Conservation (phyloP, 306 rosid genomes). For the Begonia loranthoides region DNA sequence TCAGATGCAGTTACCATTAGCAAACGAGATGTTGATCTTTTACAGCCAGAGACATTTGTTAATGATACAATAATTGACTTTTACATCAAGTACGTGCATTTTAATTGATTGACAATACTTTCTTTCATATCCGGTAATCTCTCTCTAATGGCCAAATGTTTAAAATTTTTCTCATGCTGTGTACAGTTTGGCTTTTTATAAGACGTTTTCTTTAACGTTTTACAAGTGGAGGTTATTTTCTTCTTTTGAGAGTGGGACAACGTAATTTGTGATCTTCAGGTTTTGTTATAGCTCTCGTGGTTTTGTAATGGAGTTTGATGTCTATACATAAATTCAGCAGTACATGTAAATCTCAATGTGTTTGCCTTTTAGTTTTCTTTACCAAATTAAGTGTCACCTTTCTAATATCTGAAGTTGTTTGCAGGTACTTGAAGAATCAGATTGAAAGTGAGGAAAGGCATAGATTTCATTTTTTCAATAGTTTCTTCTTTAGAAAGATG, state of each 20-base stretch:
- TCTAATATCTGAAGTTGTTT: slow-evolving; percentile 4
- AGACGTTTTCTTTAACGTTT: not conserved
- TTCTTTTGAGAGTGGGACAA: not conserved
- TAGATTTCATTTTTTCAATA: slow-evolving; percentile 80
- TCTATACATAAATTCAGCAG: not conserved
- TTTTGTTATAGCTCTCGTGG: too few relatives aligned
- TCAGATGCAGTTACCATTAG: slow-evolving; percentile 82
- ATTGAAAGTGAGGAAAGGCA: slow-evolving; percentile 52
- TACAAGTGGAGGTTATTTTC: not conserved
- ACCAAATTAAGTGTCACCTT: not conserved
- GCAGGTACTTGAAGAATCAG: slow-evolving; percentile 75
- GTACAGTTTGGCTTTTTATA: not conserved
- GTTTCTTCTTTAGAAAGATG: slow-evolving; percentile 93
- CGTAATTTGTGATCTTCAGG: not conserved
- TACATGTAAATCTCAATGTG: not conserved
- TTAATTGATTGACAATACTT: not conserved
- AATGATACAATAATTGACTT: slow-evolving; percentile 91
- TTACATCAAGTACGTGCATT: slow-evolving; percentile 69
- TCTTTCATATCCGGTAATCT: not conserved
- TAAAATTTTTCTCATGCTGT: not conserved
- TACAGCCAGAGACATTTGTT: slow-evolving; percentile 86
- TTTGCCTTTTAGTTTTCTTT: not conserved
- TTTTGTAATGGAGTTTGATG: not conserved
- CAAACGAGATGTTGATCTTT: slow-evolving; percentile 88
- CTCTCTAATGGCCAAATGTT: not conserved